These are phyloP conservation scores for Pyrenula massariospora DNA, from an alignment of 495 filamentous ascomycete genomes.

Conservation along the genomic window DNA sequence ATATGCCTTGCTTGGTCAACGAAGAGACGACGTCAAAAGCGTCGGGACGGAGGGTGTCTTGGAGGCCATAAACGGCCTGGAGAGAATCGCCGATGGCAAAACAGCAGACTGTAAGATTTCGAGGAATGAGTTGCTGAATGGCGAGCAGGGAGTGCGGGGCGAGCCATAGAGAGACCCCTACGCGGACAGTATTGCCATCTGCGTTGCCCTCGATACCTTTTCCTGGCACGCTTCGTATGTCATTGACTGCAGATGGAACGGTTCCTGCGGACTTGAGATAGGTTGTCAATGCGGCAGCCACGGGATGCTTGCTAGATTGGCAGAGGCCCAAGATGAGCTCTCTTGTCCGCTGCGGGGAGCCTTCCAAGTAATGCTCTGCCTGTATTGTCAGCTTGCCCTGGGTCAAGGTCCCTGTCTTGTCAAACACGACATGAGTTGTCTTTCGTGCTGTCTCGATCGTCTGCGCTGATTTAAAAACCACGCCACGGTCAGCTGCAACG, in stretches of 20 bases:
- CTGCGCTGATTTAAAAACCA: constrained; percentile 58
- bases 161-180: constrained; percentile 58
- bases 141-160: constrained; percentile 16
- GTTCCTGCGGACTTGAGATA: constrained; percentile 29
- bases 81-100: constrained; percentile 40
- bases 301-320: constrained; percentile 49
- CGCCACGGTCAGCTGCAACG: constrained; percentile 51
- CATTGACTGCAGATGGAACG: constrained; percentile 17
- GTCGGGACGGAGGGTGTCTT: constrained; percentile 47
- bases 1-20: constrained; percentile 43
- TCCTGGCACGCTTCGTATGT: constrained; percentile 38
- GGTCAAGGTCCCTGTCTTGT: constrained; percentile 76
- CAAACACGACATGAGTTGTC: constrained; percentile 61
- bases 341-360: constrained; percentile 7
- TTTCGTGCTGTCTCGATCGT: constrained; percentile 53
- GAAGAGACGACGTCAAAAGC: constrained; percentile 31
- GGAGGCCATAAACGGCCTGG: constrained; percentile 45
- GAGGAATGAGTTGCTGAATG: constrained; percentile 29
- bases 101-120: constrained; percentile 50
- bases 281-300: constrained; percentile 46
- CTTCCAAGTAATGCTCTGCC: constrained; percentile 19
- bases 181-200: constrained; percentile 27
- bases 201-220: constrained; percentile 31
- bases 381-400: constrained; percentile 43
- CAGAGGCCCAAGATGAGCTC: constrained; percentile 37